Evolutionary conservation across 352 stramenopile species (phyloP), one percentile per base, ranked within the genome.

Genomic region (Peronospora farinosa): DNA sequence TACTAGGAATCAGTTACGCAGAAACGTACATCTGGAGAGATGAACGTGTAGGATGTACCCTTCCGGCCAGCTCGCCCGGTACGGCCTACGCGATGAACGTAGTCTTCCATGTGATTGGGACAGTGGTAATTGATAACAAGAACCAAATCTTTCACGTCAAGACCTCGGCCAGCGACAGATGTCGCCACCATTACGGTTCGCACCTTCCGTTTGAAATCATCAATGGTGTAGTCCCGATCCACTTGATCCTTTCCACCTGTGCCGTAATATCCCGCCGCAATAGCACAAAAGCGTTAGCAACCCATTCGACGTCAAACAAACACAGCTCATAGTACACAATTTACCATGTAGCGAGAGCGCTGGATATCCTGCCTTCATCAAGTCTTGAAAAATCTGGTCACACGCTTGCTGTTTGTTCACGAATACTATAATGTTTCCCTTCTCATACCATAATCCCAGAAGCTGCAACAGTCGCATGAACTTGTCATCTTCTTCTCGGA

Each of bases 121-220:
- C 91, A 97, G 42, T 98, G 96, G 63, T 98, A 99, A 75, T 99
- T 99, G 60, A 99, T 97, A 27, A 99, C 97, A 57, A 98, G 95
- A 31, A 95, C 77, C 46, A 98, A 86, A 44, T 98, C 93, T 39
- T 97, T 96, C 28, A 99, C 97, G 62, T 99, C 97, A 35, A 99
- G 80, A 51, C 97, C 97, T 44, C 97, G 84, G 40, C 92, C 96
- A 51, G 96, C 97, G 35, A 99, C 96, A 31, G 80, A 95, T 8
- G 97, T 99, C 23, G 96, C 86, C 12, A 97, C 84, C 86, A 97
- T 96, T 15, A 97, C 58, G 23, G 88, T 96, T 23, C 86, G 73
- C 38, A 94, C 77, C 69, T 96, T 95, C 11, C 90, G 76, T 80
- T 99, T 99, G 67, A 99, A 99, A 59, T 99, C 97, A 41, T 95